phyloP scores from a whole-genome alignment of 768 basidiomycete species.

The Lactarius sanguifluus region DNA sequence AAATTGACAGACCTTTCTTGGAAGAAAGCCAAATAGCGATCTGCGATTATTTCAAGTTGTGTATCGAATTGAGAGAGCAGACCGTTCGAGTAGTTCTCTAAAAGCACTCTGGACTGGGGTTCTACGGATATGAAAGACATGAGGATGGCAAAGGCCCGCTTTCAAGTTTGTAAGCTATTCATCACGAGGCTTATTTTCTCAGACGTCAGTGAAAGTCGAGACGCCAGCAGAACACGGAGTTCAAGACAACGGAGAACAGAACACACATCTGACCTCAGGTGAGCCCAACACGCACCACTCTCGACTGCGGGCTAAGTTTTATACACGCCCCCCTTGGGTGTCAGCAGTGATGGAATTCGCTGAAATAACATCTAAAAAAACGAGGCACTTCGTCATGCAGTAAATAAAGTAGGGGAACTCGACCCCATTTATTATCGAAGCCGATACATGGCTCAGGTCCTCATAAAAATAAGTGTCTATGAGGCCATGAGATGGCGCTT shows the following conservation, averaged over 20 bases:
- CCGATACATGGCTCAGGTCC: neutral
- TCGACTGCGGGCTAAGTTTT: neutral
- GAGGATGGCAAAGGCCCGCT: neutral
- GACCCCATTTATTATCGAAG: neutral
- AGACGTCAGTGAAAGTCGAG: neutral
- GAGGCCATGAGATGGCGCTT: conserved; percentile 4
- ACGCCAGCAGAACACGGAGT: neutral
- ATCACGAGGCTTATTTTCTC: neutral
- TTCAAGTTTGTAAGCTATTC: neutral
- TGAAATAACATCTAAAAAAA: no score
- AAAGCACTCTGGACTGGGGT: neutral
- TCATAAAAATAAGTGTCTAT: conserved; percentile 5
- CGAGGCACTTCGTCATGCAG: neutral
- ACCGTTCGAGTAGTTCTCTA: neutral
- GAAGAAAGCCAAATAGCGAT: neutral
- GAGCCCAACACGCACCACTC: neutral
- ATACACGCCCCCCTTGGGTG: no score
- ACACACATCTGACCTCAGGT: neutral
- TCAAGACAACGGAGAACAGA: neutral
- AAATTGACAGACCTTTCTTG: neutral
- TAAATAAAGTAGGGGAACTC: neutral
- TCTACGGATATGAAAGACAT: neutral
- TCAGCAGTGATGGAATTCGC: no score
- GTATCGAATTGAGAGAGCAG: neutral
- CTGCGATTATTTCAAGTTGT: neutral